Evolutionary conservation across 2,329 filamentous ascomycete genomes (phyloP).

Genomic region (Neodidymelliopsis sp.): DNA sequence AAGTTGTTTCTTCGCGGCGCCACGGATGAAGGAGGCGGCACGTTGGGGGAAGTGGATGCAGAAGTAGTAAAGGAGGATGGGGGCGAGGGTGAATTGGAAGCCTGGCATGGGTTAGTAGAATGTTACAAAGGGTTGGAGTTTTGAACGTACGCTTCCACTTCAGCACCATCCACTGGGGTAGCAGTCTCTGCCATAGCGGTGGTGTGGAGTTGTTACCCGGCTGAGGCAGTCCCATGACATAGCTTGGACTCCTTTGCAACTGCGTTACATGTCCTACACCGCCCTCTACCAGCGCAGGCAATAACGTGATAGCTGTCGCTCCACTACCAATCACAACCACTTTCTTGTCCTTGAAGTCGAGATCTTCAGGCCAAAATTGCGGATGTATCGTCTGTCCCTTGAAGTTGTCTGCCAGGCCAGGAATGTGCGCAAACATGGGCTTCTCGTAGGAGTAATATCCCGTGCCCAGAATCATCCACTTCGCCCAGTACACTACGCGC

Average conservation of each 20-base stretch:
- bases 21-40: conserved; percentile 58
- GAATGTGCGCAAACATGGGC: conserved; percentile 67
- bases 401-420: conserved; percentile 70
- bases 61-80: conserved; percentile 59
- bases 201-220: conserved; percentile 49
- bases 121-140: not conserved
- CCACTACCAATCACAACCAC: conserved; percentile 79
- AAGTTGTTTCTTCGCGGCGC: conserved; percentile 58
- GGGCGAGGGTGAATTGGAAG: conserved; percentile 59
- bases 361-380: conserved; percentile 76
- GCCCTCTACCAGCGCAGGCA: conserved; percentile 72
- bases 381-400: conserved; percentile 70
- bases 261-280: conserved; percentile 73
- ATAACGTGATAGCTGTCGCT: conserved; percentile 79
- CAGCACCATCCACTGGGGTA: conserved; percentile 59
- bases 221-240: conserved; percentile 63
- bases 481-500: conserved; percentile 48
- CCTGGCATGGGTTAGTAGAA: conserved; percentile 18
- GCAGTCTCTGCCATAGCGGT: conserved; percentile 40
- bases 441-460: conserved; percentile 79
- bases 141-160: conserved; percentile 53
- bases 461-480: conserved; percentile 66
- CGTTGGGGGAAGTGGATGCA: conserved; percentile 62
- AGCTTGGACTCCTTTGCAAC: conserved; percentile 77
- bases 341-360: conserved; percentile 71